These are phyloP conservation scores for Zalerion maritima DNA, from an alignment of 495 filamentous ascomycete species.

Conservation along the genomic window DNA sequence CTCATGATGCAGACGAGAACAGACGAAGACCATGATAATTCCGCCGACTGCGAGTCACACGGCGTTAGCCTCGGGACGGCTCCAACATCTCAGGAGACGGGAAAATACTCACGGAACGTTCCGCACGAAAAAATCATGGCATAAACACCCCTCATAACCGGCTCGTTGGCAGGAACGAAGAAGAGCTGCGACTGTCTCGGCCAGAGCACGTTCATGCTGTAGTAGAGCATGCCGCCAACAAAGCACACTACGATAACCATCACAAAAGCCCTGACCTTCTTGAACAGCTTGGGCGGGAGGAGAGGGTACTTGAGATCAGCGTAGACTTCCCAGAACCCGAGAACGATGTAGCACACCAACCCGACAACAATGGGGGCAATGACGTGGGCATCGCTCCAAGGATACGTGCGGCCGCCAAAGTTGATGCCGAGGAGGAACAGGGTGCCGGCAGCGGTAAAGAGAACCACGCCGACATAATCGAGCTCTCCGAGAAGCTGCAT, in stretches of 20 bases:
- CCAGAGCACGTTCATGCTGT: slow-evolving; percentile 25
- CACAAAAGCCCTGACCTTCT: slow-evolving; percentile 10
- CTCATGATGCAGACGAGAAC: slow-evolving; percentile 4
- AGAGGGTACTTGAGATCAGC: slow-evolving; percentile 18
- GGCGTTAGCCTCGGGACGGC: too few species aligned
- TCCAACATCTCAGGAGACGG: too few species aligned
- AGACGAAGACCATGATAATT: background rate
- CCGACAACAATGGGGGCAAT: slow-evolving; percentile 5
- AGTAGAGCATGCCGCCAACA: slow-evolving; percentile 28
- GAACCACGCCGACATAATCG: slow-evolving; percentile 16
- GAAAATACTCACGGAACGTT: too few species aligned
- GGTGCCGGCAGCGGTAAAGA: slow-evolving; percentile 21
- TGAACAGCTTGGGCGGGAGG: slow-evolving; percentile 24
- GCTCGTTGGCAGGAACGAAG: slow-evolving; percentile 14
- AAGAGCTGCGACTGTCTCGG: slow-evolving; percentile 17
- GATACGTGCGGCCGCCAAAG: slow-evolving; percentile 7
- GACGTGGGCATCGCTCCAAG: slow-evolving; percentile 2
- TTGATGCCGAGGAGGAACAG: slow-evolving; percentile 22
- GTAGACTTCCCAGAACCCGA: slow-evolving; percentile 9
- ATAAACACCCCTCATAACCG: slow-evolving; percentile 5
- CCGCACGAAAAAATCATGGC: slow-evolving; percentile 1
- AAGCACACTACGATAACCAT: slow-evolving; percentile 11
- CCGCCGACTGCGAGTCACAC: too few species aligned
- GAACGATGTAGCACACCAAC: background rate
- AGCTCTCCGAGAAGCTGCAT: slow-evolving; percentile 14